phyloP scores from a whole-genome alignment of 1,284 basidiomycete genomes.

The Trichosporon inkin region DNA sequence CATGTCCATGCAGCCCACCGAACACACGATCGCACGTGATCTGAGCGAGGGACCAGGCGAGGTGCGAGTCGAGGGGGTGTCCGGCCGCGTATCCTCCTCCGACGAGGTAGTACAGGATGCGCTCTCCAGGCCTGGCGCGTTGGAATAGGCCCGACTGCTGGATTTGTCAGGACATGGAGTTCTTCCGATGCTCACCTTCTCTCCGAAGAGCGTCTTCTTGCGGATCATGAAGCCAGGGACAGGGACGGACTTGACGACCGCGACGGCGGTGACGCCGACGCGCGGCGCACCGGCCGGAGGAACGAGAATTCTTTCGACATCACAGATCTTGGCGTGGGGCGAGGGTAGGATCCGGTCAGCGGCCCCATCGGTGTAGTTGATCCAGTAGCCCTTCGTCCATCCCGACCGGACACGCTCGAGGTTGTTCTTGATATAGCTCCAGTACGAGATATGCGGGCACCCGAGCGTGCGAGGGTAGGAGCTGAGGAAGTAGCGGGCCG shows the following conservation, averaged over 20 bases:
- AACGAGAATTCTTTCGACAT: not conserved
- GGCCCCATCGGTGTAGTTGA: slow-evolving; percentile 9
- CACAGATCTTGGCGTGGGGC: not conserved
- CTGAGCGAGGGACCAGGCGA: slow-evolving; percentile 6
- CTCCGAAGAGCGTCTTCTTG: slow-evolving; percentile 1
- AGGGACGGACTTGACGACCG: not conserved
- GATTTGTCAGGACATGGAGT: not conserved
- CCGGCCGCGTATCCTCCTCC: slow-evolving; percentile 19
- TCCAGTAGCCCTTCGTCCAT: not conserved
- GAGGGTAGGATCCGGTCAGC: not conserved
- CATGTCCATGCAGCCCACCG: not conserved
- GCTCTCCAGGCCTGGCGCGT: slow-evolving; percentile 11
- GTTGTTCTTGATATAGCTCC: slow-evolving; percentile 6
- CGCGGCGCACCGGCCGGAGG: slow-evolving; percentile 5
- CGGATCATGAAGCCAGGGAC: slow-evolving; percentile 10
- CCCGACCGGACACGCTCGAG: slow-evolving; percentile 3
- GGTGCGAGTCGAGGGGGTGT: slow-evolving; percentile 16
- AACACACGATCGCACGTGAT: slow-evolving; percentile 10
- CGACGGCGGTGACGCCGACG: not conserved
- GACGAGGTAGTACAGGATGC: slow-evolving; percentile 16
- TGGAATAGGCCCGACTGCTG: not conserved
- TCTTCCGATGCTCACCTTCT: not conserved
- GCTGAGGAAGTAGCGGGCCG: slow-evolving; percentile 4
- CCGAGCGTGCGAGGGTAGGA: not conserved
- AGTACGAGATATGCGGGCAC: not conserved